Evolutionary conservation across 2,329 filamentous ascomycete species (phyloP).

Genomic region (Metarhizium sp.): DNA sequence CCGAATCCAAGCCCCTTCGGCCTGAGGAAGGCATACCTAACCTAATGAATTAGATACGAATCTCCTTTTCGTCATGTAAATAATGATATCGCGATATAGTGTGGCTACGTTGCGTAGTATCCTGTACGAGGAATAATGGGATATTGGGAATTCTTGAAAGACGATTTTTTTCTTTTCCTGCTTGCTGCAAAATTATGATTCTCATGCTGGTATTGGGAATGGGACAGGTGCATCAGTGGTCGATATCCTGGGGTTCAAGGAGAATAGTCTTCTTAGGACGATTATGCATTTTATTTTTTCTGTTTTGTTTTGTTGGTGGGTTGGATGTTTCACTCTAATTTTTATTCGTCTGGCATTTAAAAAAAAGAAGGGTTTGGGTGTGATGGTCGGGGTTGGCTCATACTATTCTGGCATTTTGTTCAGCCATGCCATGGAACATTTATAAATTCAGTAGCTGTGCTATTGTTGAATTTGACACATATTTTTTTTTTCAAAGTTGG

Average conservation of each 20-base stretch:
- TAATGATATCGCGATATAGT: constrained; percentile 3
- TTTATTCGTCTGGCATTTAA: not conserved
- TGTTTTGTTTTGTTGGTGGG: not conserved
- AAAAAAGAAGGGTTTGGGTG: no score
- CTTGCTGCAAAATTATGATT: not conserved
- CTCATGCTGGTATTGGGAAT: not conserved
- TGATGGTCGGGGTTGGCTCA: not conserved
- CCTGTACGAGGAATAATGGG: not conserved
- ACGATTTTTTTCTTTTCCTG: not conserved
- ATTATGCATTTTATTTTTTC: not conserved
- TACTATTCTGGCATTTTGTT: not conserved
- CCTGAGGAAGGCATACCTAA: constrained; percentile 8
- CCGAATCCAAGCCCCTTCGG: constrained; percentile 1
- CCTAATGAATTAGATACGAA: constrained; percentile 39
- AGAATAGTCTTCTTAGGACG: not conserved
- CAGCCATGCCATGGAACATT: not conserved
- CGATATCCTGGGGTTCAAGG: not conserved
- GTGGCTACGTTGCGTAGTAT: not conserved
- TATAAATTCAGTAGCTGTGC: not conserved
- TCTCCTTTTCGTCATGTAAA: constrained; percentile 53
- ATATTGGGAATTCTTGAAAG: not conserved
- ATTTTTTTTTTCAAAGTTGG: no score
- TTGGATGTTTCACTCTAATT: not conserved
- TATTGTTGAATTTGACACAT: not conserved
- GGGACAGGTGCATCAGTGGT: not conserved